Conservation (phyloP, 75 land plant species). For the Sequoia sempervirens region DNA sequence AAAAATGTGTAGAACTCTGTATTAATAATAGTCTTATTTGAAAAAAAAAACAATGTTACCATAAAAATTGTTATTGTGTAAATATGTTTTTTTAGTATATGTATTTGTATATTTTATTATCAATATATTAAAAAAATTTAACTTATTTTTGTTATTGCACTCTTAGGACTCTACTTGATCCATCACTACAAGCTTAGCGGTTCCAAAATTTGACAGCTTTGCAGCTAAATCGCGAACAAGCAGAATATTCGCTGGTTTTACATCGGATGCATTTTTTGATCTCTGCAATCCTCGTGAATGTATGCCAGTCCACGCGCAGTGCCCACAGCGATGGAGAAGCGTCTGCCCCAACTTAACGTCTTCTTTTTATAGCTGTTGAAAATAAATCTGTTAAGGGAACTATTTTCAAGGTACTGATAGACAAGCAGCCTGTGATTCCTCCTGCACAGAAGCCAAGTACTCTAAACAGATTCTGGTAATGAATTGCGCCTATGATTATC, state of each 20-base stretch:
- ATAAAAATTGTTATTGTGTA: too few species aligned
- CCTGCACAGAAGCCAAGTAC: conserved; percentile 33
- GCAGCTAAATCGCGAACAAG: conserved; percentile 24
- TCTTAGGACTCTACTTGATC: too few species aligned
- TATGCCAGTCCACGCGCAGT: conserved; percentile 59
- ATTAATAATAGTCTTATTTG: too few species aligned
- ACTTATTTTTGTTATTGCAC: too few species aligned
- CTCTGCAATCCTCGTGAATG: conserved; percentile 52
- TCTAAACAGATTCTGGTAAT: background rate
- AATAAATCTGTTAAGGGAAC: conserved; percentile 13
- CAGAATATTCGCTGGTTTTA: conserved; percentile 39
- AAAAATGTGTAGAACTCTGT: too few species aligned
- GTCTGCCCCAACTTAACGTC: conserved; percentile 33
- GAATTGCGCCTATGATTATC: conserved; percentile 22
- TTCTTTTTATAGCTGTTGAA: background rate
- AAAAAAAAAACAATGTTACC: too few species aligned
- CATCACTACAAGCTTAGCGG: conserved; percentile 28
- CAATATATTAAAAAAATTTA: too few species aligned
- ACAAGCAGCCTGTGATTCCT: conserved; percentile 31
- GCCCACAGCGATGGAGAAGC: conserved; percentile 39
- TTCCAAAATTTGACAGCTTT: conserved; percentile 40
- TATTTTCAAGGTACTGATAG: conserved; percentile 28
- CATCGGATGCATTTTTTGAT: conserved; percentile 66
- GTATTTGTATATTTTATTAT: too few species aligned
- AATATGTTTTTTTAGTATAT: too few species aligned